phyloP scores from a whole-genome alignment of 352 stramenopile species.

The Phytophthora podocarpi region DNA sequence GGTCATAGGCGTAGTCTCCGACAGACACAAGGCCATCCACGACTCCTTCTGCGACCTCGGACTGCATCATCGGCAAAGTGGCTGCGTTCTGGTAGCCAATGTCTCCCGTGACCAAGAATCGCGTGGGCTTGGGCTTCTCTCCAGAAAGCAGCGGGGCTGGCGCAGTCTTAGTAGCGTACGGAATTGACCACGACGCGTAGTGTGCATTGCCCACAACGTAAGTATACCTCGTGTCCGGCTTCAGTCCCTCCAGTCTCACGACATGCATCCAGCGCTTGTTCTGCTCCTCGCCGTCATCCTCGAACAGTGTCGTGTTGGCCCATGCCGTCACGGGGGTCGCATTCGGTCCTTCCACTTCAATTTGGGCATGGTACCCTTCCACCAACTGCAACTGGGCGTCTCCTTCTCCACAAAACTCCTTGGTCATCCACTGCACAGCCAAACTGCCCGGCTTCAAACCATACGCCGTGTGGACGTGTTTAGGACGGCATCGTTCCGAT shows the following conservation, averaged over 20 bases:
- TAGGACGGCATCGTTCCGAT: slow-evolving; percentile 63
- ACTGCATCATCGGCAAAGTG: slow-evolving; percentile 90
- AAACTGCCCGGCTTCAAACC: slow-evolving; percentile 61
- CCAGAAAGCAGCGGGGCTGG: slow-evolving; percentile 29
- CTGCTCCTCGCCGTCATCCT: slow-evolving; percentile 62
- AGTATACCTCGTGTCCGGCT: slow-evolving; percentile 73
- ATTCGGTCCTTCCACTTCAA: slow-evolving; percentile 38
- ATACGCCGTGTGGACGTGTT: slow-evolving; percentile 86
- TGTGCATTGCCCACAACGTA: slow-evolving; percentile 80
- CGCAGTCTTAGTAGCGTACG: slow-evolving; percentile 78
- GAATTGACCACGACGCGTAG: slow-evolving; percentile 79
- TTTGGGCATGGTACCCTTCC: slow-evolving; percentile 57
- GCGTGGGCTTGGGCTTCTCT: slow-evolving; percentile 48
- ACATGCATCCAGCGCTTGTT: slow-evolving; percentile 74
- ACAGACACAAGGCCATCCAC: slow-evolving; percentile 87
- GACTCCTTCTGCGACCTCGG: slow-evolving; percentile 70
- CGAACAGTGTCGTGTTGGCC: slow-evolving; percentile 68
- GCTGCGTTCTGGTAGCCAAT: slow-evolving; percentile 90
- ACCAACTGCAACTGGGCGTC: slow-evolving; percentile 60
- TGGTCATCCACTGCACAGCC: slow-evolving; percentile 82
- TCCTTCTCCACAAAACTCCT: slow-evolving; percentile 53
- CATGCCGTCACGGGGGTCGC: slow-evolving; percentile 46
- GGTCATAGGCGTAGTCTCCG: slow-evolving; percentile 91
- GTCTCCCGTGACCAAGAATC: slow-evolving; percentile 84
- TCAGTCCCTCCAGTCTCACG: slow-evolving; percentile 60